These are phyloP conservation scores for Daldinia childiae DNA, from an alignment of 495 filamentous ascomycete genomes.

Conservation along the genomic window DNA sequence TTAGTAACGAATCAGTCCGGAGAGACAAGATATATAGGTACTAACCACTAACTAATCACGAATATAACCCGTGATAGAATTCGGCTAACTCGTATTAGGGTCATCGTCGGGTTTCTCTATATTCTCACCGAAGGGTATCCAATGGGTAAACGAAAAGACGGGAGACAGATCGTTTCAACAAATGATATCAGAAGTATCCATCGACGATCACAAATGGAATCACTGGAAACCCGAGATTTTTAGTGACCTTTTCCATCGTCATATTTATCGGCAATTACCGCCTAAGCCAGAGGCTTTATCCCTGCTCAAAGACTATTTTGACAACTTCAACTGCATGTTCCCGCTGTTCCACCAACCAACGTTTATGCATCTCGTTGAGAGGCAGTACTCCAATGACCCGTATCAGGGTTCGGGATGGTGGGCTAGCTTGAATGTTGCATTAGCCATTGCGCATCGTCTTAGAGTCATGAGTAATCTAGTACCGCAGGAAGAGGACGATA, in stretches of 20 bases:
- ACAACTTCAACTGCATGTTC: conserved; percentile 99
- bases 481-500: conserved; percentile 86
- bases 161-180: conserved; percentile 93
- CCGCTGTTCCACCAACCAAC: conserved; percentile 97
- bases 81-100: conserved; percentile 62
- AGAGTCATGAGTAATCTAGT: conserved; percentile 96
- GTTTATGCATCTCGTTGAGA: conserved; percentile 95
- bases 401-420: conserved; percentile 98
- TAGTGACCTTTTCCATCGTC: conserved; percentile 86
- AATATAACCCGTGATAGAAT: not conserved
- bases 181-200: conserved; percentile 85
- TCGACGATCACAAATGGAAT: conserved; percentile 92
- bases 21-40: conserved; percentile 97
- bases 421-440: conserved; percentile 93
- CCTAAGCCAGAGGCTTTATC: conserved; percentile 82
- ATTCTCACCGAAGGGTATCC: conserved; percentile 95
- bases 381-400: conserved; percentile 91
- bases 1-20: conserved; percentile 97
- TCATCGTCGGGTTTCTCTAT: conserved; percentile 99
- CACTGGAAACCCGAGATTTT: conserved; percentile 98
- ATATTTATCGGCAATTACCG: conserved; percentile 84
- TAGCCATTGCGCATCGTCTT: conserved; percentile 90
- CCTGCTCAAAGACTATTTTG: conserved; percentile 91
- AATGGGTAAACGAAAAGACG: conserved; percentile 99
- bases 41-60: conserved; percentile 8